Base-by-base conservation (phyloP, 2,329 filamentous ascomycete genomes). In the Ophiostoma ulmi region DNA sequence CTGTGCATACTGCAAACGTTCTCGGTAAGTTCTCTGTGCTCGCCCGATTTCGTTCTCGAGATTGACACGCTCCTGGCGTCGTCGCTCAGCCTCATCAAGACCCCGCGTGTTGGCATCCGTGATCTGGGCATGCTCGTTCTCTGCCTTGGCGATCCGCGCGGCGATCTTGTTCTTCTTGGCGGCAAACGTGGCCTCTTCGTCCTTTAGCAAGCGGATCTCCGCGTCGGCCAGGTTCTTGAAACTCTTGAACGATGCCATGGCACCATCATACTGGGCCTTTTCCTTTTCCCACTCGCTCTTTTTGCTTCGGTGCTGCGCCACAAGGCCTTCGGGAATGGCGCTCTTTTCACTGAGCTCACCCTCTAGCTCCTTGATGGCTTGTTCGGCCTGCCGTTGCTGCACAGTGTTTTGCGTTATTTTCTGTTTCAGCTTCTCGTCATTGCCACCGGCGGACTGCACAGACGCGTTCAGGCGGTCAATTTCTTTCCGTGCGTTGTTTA, bases 401-500 rank as follows among this genome's bases (percentile, higher is more conserved):
- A 90, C 90, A 71, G 86, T 88, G 77, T 92, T 89, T 78, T 94
- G 91, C 73, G 89, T 86, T 65, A 91, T 87, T 78, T 92, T 91
- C 77, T 92, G 90, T 74, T 87, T 86, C 75, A 90, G 86, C 77
- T 91, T 90, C 76, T 94, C 91, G 78, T 94, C 91, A 74, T 88
- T 89, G 72, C 89, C 89, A 73, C 90, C 90, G 20, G 87, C 85
- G 48, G 90, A 90, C 71, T 88, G 84, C 65, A 92, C 86, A 74
- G 89, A 88, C 72, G 84, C 84, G 72, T 86, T 86, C 52, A 91
- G 83, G 68, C 85, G 86, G 75, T 93, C 91, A 73, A 92, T 90
- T 75, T 94, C 91, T 78, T 90, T 92, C 76, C 86, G 89, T 75
- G 91, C 80, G 26, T 85, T 81, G 74, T 90, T 89, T 73, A 90